Evolutionary conservation across 2,329 filamentous ascomycete genomes (phyloP), one percentile per base, ranked within the genome.

Genomic region (Chaetomium strumarium): DNA sequence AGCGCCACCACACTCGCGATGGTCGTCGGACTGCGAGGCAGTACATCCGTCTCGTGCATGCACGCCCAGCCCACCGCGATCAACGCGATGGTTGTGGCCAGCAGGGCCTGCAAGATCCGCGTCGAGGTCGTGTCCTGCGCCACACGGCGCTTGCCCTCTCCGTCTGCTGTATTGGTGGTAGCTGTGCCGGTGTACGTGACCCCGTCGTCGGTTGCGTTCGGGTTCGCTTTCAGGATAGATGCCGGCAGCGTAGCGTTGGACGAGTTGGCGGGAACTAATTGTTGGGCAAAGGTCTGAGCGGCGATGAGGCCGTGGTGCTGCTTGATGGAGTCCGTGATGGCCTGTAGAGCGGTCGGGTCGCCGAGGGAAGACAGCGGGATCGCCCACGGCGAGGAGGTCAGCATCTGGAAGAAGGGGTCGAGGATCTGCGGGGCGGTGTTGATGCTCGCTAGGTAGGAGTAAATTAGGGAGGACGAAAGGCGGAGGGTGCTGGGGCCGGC

Each of bases 301-400:
- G 20, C 30, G 38, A 49, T 42, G 38, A 49, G 10, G 38, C 38
- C 38, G 29, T 49, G 46, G 29, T 49, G 46, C 13, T n/a, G 30
- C 8, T 36, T 9, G 46, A 42, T 49, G 6, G 46, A 37, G 2
- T 5, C 17, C 11, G 41, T 7, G 16, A 49, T 34, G 13, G 38
- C 7, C 8, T 41, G 29, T 16, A 30, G 17, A 5, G 46, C 12
- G 31, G 17, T 2, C 14, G 46, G 36, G 10, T 17, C 6, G 37
- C 46, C 46, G 12, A 49, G 38, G 2, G 29, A 41, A 2, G 38
- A n/a, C 8, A 49, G 46, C 9, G 38, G 46, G 2, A 49, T 16
- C 13, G 37, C 37, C 38, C 46, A 42, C 13, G 46, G 38, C 10
- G 37, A 49, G 20, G 29, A 20, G 46, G 46, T 49, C 8, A 49